These are phyloP conservation scores for Candida labiduridarum DNA, from an alignment of 1,139 yeast species.

Conservation along the genomic window DNA sequence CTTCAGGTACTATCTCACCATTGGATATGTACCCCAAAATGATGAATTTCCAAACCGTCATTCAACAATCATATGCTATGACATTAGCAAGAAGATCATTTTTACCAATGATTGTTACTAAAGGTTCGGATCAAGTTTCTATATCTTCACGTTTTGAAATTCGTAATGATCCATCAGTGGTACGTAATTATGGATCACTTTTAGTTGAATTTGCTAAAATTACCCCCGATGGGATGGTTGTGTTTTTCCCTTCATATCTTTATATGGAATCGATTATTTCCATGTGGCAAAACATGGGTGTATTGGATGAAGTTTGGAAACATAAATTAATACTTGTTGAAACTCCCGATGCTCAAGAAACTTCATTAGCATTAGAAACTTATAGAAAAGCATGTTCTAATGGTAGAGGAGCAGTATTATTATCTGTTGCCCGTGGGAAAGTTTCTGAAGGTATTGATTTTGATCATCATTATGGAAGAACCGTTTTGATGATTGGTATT, in stretches of 20 bases:
- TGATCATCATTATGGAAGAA: constrained; percentile 97
- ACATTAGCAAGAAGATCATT: constrained; percentile 90
- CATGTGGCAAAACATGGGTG: constrained; percentile 99
- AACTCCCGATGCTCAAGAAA: constrained; percentile 99
- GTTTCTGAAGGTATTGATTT: constrained; percentile 99
- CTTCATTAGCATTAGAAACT: constrained; percentile 91
- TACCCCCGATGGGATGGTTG: constrained; percentile 98
- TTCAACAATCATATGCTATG: constrained; percentile 95
- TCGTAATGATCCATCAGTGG: constrained; percentile 96
- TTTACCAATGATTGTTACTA: constrained; percentile 92
- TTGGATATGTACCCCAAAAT: constrained; percentile 98
- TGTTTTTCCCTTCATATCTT: constrained; percentile 93
- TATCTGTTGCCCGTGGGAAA: constrained; percentile 98
- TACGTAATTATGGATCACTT: constrained; percentile 91
- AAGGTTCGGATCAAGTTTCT: constrained; percentile 97
- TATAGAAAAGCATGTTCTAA: constrained; percentile 95
- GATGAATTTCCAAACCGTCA: constrained; percentile 91
- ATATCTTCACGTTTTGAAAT: constrained; percentile 95
- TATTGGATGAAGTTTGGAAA: constrained; percentile 97
- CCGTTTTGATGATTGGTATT: constrained; percentile 97
- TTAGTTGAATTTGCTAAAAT: constrained; percentile 90
- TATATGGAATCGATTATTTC: constrained; percentile 98
- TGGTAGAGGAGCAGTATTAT: constrained; percentile 94
- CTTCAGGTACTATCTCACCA: constrained; percentile 98
- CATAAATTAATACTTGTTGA: constrained; percentile 94